Conservation (phyloP, 352 stramenopile genomes). For the Phytophthora vignae region DNA sequence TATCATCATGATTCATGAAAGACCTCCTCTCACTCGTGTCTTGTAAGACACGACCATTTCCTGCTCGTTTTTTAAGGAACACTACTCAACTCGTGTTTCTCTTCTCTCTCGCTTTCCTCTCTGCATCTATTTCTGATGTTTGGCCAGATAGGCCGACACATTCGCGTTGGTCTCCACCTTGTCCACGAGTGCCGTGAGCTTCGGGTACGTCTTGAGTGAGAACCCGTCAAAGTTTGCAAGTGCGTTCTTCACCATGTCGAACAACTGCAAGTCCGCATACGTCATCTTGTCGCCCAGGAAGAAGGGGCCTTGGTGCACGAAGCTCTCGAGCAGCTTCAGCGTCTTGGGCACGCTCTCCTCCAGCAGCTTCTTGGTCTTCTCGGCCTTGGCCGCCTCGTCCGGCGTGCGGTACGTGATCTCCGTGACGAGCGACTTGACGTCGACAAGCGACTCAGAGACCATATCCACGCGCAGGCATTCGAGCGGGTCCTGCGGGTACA, state of each 20-base stretch:
- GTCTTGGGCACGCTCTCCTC: constrained; percentile 51
- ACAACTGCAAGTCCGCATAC: constrained; percentile 64
- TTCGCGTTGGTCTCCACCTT: constrained; percentile 47
- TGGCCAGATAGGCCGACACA: constrained; percentile 49
- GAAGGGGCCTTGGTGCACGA: constrained; percentile 49
- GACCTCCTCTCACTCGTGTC: not conserved
- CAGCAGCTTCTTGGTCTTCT: constrained; percentile 55
- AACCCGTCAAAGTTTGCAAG: constrained; percentile 46
- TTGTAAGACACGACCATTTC: no score
- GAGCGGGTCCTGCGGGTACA: constrained; percentile 66
- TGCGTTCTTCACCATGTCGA: constrained; percentile 58
- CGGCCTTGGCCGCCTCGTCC: constrained; percentile 49
- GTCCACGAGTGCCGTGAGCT: constrained; percentile 47
- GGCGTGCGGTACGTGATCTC: constrained; percentile 45
- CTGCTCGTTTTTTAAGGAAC: no score
- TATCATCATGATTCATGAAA: not conserved
- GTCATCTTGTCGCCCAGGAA: constrained; percentile 58
- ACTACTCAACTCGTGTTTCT: not conserved
- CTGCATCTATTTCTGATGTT: constrained; percentile 22
- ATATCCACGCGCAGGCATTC: constrained; percentile 66
- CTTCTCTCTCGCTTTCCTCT: not conserved
- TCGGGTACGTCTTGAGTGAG: constrained; percentile 48
- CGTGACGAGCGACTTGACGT: constrained; percentile 41
- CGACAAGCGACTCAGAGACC: constrained; percentile 53
- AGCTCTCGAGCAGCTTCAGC: constrained; percentile 47